Evolutionary conservation across 1,284 basidiomycete species (phyloP), one percentile per base, ranked within the genome.

Genomic region (Chondrostereum purpureum): DNA sequence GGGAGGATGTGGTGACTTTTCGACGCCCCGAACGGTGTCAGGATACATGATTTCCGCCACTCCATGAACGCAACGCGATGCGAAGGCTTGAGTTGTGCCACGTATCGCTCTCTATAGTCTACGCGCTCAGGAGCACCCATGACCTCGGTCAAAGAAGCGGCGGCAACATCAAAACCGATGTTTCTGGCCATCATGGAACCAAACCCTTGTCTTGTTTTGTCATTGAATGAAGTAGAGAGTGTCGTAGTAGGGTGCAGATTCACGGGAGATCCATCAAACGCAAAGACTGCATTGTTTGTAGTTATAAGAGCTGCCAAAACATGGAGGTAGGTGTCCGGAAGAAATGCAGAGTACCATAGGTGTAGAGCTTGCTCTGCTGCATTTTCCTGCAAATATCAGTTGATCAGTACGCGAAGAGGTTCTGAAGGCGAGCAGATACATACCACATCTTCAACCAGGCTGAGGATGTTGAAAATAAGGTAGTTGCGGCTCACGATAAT

Each of bases 81-180:
- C 4, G 39, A 35, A 14, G 39, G 39, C 18, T 37, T 5, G 4
- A 46, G 24, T 6, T 20, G 31, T 18, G 14, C 40, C n/a, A 40
- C 22, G 27, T 46, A 42, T 8, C 45, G 39, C 10, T 46, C 45
- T 5, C 24, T 19, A 22, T 46, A 46, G 31, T 46, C 45, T 14
- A 35, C 18, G 10, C 39, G 38, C 16, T 46, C 33, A 10, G 45
- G 45, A 36, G 27, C 33, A 27, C 40, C 12, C 45, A 46, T 23
- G 39, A 42, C 31, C 5, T 22, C 14, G 17, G 23, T 21, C 31
- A 46, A 21, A 13, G 39, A 16, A 16, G 34, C 14, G 35, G n/a
- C 54, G 67, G 63, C 23, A 68, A 66, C 16, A 65, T 52, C 3
- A 65, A 59, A 5, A 63, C 60, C 3, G 64, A 63, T 3, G 64